A percentile compares a stretch with the other conserved stretches of the same genome.
Conservation (phyloP, 768 basidiomycete species). For the Kwoniella sp. region DNA sequence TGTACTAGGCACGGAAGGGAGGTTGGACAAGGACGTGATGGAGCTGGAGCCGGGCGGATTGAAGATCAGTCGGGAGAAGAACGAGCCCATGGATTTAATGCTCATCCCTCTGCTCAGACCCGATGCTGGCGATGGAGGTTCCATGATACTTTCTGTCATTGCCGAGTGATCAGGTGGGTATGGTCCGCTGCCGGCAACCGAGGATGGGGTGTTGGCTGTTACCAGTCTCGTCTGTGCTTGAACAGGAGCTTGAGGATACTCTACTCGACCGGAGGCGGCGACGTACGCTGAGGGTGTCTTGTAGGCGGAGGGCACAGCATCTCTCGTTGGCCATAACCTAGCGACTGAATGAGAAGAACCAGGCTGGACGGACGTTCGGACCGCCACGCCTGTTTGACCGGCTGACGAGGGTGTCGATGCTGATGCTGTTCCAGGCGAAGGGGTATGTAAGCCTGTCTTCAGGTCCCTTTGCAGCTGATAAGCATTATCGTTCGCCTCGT, state of each 20-base stretch:
- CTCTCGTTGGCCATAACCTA: constrained; percentile 20
- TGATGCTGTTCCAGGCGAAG: not conserved
- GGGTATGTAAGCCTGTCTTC: not conserved
- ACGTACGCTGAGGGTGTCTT: constrained; percentile 1
- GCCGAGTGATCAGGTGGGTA: not conserved
- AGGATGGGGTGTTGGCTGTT: not conserved
- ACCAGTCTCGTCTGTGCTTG: constrained; percentile 5
- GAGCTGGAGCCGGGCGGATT: not conserved
- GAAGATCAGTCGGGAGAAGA: constrained; percentile 40
- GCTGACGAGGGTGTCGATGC: constrained; percentile 8
- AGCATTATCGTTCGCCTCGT: not conserved
- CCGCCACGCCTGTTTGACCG: not conserved
- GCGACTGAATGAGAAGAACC: constrained; percentile 22
- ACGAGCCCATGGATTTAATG: constrained; percentile 22
- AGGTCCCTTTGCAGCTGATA: not conserved
- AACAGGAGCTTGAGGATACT: not conserved
- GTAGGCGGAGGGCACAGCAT: constrained; percentile 15
- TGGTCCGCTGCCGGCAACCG: not conserved
- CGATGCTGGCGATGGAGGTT: not conserved
- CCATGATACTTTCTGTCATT: not conserved
- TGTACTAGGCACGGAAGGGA: constrained; percentile 5
- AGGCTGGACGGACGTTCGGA: not conserved
- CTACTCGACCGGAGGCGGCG: not conserved
- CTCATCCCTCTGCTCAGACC: not conserved
- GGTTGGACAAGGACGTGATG: not conserved